Conservation (phyloP, 768 basidiomycete species). For the Phallus indusiatus region DNA sequence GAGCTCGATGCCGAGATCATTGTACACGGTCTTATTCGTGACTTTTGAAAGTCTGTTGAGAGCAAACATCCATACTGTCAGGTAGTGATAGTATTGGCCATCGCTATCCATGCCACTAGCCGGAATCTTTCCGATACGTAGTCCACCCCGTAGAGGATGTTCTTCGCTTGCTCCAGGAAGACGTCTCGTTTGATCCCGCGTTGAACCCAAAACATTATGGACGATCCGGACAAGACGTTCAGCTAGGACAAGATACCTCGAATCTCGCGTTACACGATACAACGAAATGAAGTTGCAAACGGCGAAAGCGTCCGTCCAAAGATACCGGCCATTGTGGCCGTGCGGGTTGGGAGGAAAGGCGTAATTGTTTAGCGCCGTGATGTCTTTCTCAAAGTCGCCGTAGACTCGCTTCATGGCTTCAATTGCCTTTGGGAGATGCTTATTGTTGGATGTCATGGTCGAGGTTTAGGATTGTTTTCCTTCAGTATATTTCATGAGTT, state of each 20-base stretch:
- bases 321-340: constrained; percentile 20
- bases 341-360: constrained; percentile 1
- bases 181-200: constrained; percentile 15
- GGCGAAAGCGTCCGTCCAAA: constrained; percentile 25
- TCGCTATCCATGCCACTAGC: constrained; percentile 18
- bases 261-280: constrained; percentile 12
- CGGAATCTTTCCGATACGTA: constrained; percentile 22
- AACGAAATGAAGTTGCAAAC: constrained; percentile 22
- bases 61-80: constrained; percentile 26
- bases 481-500: no score
- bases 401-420: constrained; percentile 11
- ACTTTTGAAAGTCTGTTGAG: constrained; percentile 20
- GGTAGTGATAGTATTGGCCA: constrained; percentile 24
- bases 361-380: not conserved
- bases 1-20: constrained; percentile 20
- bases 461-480: no score
- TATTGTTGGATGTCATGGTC: no score
- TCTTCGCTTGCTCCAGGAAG: constrained; percentile 20
- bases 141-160: constrained; percentile 21
- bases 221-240: constrained; percentile 19
- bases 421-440: not conserved
- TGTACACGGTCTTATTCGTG: constrained; percentile 17
- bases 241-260: constrained; percentile 15
- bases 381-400: not conserved
- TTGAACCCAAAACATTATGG: constrained; percentile 19